A percentile compares a stretch with the other conserved stretches of the same genome.
Evolutionary conservation across 2,329 filamentous ascomycete genomes (phyloP).

Genomic region (Scorias spongiosa): DNA sequence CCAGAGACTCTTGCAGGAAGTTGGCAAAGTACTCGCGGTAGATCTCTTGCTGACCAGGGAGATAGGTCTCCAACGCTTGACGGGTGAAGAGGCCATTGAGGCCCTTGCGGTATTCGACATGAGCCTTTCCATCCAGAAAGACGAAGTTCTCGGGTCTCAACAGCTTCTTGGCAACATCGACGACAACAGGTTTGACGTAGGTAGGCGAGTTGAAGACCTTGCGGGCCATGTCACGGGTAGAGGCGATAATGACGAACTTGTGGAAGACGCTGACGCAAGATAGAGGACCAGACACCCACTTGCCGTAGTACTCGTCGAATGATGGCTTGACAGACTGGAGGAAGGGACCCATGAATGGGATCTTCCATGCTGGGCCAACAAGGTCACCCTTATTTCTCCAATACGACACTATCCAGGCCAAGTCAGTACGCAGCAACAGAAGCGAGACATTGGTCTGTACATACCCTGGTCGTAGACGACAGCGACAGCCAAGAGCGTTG

Average conservation of each 20-base stretch:
- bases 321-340: slow-evolving; percentile 82
- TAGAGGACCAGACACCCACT: slow-evolving; percentile 81
- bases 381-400: slow-evolving; percentile 31
- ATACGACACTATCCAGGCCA: slow-evolving; percentile 26
- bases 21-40: slow-evolving; percentile 74
- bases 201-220: slow-evolving; percentile 91
- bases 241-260: slow-evolving; percentile 98
- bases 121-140: slow-evolving; percentile 85
- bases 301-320: slow-evolving; percentile 78
- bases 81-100: slow-evolving; percentile 90
- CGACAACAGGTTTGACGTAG: slow-evolving; percentile 91
- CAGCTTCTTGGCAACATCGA: slow-evolving; percentile 86
- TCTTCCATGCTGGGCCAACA: slow-evolving; percentile 31
- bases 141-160: slow-evolving; percentile 90
- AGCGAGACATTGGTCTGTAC: slow-evolving; percentile 20
- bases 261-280: slow-evolving; percentile 99
- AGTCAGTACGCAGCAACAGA: slow-evolving; percentile 7
- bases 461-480: slow-evolving; percentile 83
- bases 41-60: slow-evolving; percentile 83
- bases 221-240: slow-evolving; percentile 83
- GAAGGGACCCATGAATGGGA: slow-evolving; percentile 67
- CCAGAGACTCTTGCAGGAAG: slow-evolving; percentile 56
- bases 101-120: slow-evolving; percentile 95
- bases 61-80: slow-evolving; percentile 70
- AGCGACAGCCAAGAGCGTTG: slow-evolving; percentile 55